Evolutionary conservation across 108 stramenopile species (phyloP), one percentile per base, ranked within the genome.

Genomic region (Nannochloropsis gaditana): DNA sequence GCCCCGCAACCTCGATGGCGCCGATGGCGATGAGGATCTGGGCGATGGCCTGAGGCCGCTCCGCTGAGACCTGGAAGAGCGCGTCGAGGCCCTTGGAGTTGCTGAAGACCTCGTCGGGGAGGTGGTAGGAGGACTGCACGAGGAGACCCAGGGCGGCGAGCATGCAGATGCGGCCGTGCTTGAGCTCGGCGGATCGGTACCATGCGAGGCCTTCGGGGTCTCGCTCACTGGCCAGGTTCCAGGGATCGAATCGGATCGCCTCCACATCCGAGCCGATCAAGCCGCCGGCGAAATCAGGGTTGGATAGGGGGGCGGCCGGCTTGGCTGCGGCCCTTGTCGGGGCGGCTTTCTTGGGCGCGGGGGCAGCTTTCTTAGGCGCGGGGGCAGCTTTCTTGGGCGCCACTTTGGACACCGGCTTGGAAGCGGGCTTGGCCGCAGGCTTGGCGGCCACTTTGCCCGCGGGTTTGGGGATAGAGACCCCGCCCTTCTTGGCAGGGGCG

Each of bases 151-250:
- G 87, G 43, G 94, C 93, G 6, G 95, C 95, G 44, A 96, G 89
- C 95, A 96, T 96, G 43, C 94, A 94, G 87, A 96, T 85, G 43
- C 95, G 91, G 19, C 94, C 95, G 84, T 96, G 95, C 41, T 94
- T 93, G 83, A 96, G 93, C 89, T 96, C 95, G 44, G 94, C 93
- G 84, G 94, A 94, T 43, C 94, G 91, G 84, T 95, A 95, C 87
- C 59, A 73, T 2, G 59, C 59, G 19, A 73, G n/a, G 59, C 59
- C 59, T 73, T 73, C 59, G 6, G 59, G 59, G 6, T 73, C 59
- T 0, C 59, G 59, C 59, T 73, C 59, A 15, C 19, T n/a, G 59
- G 59, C 59, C 8, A 73, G 59, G 59, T 73, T 73, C 45, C 86
- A 82, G 43, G 89, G 89, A 85, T 89, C 89, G 45, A 85, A 89